Evolutionary conservation across 148 eudicot genomes (phyloP).

Genomic region (Rhododendron mucronatum): DNA sequence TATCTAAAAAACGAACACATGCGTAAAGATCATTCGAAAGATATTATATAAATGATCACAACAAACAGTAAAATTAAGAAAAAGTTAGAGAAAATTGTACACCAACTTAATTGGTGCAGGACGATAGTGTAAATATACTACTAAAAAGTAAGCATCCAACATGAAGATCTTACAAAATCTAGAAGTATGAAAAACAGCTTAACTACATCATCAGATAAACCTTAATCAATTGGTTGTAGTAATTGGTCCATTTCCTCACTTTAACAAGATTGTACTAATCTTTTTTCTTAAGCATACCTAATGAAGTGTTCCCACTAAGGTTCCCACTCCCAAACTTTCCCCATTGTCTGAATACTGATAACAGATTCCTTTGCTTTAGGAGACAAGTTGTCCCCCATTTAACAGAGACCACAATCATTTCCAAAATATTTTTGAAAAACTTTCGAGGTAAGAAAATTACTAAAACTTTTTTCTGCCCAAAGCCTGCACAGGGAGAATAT

Average conservation of each 20-base stretch:
- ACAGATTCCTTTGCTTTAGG: conserved; percentile 41
- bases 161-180: not conserved
- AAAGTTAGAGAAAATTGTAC: not conserved
- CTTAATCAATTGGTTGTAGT: conserved; percentile 8
- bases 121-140: not conserved
- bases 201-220: not conserved
- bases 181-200: not conserved
- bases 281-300: conserved; percentile 33
- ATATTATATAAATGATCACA: not conserved
- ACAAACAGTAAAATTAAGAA: not conserved
- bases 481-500: conserved; percentile 11
- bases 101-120: not conserved
- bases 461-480: not conserved
- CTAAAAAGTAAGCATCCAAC: not conserved
- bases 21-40: not conserved
- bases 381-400: conserved; percentile 50
- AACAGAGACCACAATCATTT: conserved; percentile 48
- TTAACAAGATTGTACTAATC: conserved; percentile 13
- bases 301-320: conserved; percentile 37
- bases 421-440: not conserved
- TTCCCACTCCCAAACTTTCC: conserved; percentile 31
- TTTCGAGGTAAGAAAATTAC: not conserved
- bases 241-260: conserved; percentile 4
- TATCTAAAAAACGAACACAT: not conserved
- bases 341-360: conserved; percentile 22